These are phyloP conservation scores for Globisporangium cylindrosporum DNA, from an alignment of 352 stramenopile species.

Conservation along the genomic window DNA sequence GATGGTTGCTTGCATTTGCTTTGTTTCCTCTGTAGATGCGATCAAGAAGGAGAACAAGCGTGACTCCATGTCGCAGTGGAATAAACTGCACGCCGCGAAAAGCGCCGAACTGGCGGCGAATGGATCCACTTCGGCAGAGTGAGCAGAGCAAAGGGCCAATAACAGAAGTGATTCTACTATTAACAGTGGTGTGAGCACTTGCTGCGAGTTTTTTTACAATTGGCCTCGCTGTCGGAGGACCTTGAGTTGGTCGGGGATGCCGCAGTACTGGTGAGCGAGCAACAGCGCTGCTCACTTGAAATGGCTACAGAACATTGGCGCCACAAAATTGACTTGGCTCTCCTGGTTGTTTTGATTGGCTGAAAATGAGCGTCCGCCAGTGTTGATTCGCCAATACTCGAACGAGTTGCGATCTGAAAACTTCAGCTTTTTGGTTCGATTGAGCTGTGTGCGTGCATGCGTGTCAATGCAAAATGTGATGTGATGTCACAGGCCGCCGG, in stretches of 20 bases:
- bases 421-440: slow-evolving; percentile 7
- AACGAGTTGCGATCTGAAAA: slow-evolving; percentile 1
- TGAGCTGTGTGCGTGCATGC: not conserved
- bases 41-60: slow-evolving; percentile 83
- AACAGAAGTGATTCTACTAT: not conserved
- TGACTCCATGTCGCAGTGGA: slow-evolving; percentile 70
- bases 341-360: not conserved
- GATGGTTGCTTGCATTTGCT: not conserved
- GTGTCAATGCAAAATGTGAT: slow-evolving; percentile 1
- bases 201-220: not conserved
- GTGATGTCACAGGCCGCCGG: not conserved
- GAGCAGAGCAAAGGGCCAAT: not conserved
- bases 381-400: slow-evolving; percentile 12
- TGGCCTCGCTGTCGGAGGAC: not conserved
- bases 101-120: slow-evolving; percentile 20
- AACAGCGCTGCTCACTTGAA: not conserved
- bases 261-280: not conserved
- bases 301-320: not conserved
- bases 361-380: not conserved
- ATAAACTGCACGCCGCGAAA: slow-evolving; percentile 74
- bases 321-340: not conserved
- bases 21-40: slow-evolving; percentile 39
- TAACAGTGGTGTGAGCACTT: not conserved
- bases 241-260: not conserved
- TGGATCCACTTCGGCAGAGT: not conserved